phyloP scores from a whole-genome alignment of 1,139 yeast genomes.

The Taiozyma sp. region DNA sequence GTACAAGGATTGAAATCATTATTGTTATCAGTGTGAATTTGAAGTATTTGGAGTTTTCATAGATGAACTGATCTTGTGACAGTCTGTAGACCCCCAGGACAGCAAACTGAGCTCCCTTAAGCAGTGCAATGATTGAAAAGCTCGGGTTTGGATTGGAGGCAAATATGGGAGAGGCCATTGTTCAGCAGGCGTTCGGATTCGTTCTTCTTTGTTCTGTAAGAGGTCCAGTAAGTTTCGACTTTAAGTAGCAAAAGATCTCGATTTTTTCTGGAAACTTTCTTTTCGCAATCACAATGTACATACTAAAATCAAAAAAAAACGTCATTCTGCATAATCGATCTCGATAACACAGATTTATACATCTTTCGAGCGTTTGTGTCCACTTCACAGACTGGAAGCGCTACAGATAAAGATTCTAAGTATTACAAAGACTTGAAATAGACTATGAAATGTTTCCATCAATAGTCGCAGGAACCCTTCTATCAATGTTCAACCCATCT shows the following conservation, averaged over 20 bases:
- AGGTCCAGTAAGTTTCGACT: not conserved
- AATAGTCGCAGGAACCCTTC: conserved; percentile 9
- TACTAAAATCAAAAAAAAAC: not conserved
- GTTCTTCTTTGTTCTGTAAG: too few species aligned
- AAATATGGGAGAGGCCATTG: conserved; percentile 17
- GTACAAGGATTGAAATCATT: conserved; percentile 8
- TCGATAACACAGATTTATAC: not conserved
- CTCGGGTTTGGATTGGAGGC: conserved; percentile 14
- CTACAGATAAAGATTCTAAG: not conserved
- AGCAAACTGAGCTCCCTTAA: conserved; percentile 17
- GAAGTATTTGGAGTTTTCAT: conserved; percentile 10
- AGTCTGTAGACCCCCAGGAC: conserved; percentile 13
- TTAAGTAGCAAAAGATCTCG: not conserved
- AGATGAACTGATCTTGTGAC: conserved; percentile 13
- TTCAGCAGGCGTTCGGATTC: too few species aligned
- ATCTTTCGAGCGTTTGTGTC: too few species aligned
- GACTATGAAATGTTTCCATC: not conserved
- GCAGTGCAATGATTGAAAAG: conserved; percentile 9
- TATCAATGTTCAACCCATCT: conserved; percentile 6
- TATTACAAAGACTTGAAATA: not conserved
- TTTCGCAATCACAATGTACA: not conserved
- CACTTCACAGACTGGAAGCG: too few species aligned
- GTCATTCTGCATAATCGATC: not conserved
- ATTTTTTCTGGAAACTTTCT: not conserved
- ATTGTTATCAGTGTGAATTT: conserved; percentile 8